Conservation (phyloP, 208 protist species). For the Hexamita inflata region DNA sequence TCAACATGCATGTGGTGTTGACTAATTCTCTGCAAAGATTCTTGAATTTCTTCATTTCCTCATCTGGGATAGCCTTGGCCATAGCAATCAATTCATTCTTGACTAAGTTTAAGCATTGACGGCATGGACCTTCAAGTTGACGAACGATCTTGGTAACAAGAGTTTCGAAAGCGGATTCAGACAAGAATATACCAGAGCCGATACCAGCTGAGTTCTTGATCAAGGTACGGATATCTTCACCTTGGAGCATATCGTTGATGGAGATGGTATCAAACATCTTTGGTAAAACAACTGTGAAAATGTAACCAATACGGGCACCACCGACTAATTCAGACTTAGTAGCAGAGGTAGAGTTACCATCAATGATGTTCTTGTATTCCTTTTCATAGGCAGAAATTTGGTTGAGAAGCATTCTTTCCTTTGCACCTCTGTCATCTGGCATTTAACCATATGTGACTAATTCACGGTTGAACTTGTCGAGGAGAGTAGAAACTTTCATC, state of each 20-base stretch:
- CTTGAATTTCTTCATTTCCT: background rate
- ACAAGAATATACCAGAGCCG: constrained; percentile 7
- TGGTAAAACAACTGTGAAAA: constrained; percentile 17
- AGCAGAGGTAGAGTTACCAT: constrained; percentile 8
- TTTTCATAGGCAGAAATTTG: constrained; percentile 2
- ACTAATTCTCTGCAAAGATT: constrained; percentile 15
- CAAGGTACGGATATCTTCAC: constrained; percentile 30
- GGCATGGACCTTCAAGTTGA: constrained; percentile 22
- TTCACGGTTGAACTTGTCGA: constrained; percentile 25
- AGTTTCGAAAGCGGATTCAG: constrained; percentile 35
- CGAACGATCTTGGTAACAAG: constrained; percentile 19
- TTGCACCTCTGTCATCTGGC: background rate
- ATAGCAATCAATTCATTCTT: background rate
- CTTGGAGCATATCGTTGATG: background rate
- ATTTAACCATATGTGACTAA: constrained; percentile 9
- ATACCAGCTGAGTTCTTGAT: constrained; percentile 31
- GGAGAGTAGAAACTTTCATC: constrained; percentile 20
- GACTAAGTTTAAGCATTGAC: constrained; percentile 3
- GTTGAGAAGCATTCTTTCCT: background rate
- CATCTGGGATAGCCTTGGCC: constrained; percentile 12
- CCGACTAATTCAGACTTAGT: constrained; percentile 26
- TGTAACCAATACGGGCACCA: constrained; percentile 37
- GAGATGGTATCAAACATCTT: constrained; percentile 17
- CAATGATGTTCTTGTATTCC: background rate
- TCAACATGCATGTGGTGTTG: background rate